phyloP scores from a whole-genome alignment of 2,329 filamentous ascomycete genomes.

The Daldinia sp. region DNA sequence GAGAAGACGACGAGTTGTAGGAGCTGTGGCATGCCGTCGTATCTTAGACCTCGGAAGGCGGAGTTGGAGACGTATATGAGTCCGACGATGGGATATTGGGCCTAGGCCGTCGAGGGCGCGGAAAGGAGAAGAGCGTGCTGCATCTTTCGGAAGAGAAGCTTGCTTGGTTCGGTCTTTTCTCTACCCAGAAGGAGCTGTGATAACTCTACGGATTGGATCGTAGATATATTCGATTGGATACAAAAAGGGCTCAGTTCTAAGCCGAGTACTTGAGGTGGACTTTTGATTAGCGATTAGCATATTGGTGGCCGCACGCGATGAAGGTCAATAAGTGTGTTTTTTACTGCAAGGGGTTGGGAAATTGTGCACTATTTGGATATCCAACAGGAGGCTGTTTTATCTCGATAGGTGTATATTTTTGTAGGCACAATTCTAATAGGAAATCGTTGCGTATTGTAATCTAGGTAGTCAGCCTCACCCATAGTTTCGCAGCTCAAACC shows the following conservation, averaged over 20 bases:
- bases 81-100: too few species aligned
- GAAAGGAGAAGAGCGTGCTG: background rate
- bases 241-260: too few species aligned
- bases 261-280: background rate
- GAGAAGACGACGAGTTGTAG: constrained; percentile 13
- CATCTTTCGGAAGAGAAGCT: too few species aligned
- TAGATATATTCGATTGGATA: background rate
- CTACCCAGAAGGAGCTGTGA: too few species aligned
- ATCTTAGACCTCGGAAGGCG: background rate
- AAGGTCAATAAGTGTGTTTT: background rate
- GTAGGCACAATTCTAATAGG: background rate
- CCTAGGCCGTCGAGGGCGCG: background rate
- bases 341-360: background rate
- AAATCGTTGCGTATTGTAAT: background rate
- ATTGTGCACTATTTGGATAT: background rate
- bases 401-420: background rate
- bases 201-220: too few species aligned
- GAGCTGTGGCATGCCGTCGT: constrained; percentile 17
- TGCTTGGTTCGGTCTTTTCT: background rate
- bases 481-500: background rate
- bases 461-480: background rate
- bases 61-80: background rate
- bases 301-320: too few species aligned
- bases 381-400: background rate
- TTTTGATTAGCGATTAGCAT: background rate